Percentiles rank a stretch among this genome's conserved stretches.
Conservation (phyloP, 768 basidiomycete species). For the Lactifluus volemus region DNA sequence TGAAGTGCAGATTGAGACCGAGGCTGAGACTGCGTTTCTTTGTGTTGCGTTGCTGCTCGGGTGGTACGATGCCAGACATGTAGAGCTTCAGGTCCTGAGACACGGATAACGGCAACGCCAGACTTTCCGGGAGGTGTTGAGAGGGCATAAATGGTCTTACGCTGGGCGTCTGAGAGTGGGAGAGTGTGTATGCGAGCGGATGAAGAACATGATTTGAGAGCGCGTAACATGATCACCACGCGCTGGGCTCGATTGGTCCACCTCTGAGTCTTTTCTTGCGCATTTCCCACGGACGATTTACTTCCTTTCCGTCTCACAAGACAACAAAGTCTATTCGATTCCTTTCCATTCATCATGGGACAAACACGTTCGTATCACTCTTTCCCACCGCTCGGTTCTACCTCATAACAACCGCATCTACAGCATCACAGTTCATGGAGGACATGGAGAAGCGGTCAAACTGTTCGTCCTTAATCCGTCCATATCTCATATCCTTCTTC, state of each 20-base stretch:
- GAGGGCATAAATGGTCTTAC: slow-evolving; percentile 77
- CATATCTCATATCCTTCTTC: neutral
- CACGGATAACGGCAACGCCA: slow-evolving; percentile 72
- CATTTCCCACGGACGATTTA: neutral
- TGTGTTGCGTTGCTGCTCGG: slow-evolving; percentile 10
- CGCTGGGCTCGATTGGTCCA: too few relatives aligned
- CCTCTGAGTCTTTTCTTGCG: too few relatives aligned
- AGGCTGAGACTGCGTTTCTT: neutral
- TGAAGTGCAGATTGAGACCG: too few relatives aligned
- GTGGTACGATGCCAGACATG: slow-evolving; percentile 44
- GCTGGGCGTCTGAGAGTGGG: slow-evolving; percentile 42
- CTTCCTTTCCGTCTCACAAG: neutral
- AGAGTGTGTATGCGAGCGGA: neutral
- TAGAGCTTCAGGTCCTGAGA: slow-evolving; percentile 70
- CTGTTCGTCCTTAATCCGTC: slow-evolving; percentile 49
- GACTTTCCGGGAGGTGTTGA: slow-evolving; percentile 83
- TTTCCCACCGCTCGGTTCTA: neutral
- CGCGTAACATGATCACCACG: too few relatives aligned
- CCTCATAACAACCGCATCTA: neutral
- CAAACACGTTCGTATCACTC: slow-evolving; percentile 62
- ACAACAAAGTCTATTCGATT: too few relatives aligned
- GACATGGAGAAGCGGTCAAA: slow-evolving; percentile 97
- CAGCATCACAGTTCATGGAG: slow-evolving; percentile 92
- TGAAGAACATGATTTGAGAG: neutral
- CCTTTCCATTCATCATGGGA: slow-evolving; percentile 45